phyloP scores from a whole-genome alignment of 768 basidiomycete species.

The Pleurotus djamor region DNA sequence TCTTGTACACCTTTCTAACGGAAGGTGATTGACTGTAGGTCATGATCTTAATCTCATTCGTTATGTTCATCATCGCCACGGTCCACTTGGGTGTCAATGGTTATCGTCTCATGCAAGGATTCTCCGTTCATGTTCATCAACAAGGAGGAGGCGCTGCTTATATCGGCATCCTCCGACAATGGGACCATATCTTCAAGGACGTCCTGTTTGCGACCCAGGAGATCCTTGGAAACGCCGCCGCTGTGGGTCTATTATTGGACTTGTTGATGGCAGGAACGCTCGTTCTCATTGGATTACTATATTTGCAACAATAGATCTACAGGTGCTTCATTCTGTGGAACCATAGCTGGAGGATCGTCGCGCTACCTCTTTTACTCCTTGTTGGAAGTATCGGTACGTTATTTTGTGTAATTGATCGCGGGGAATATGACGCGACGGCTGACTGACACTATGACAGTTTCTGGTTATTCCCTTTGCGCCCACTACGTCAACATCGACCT shows the following conservation, averaged over 20 bases:
- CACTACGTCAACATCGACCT: conserved; percentile 10
- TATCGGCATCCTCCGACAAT: conserved; percentile 11
- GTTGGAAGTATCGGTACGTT: conserved; percentile 11
- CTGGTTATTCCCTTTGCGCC: conserved; percentile 13
- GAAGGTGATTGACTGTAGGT: neutral
- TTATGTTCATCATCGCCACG: conserved; percentile 16
- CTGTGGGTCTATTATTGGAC: too few species aligned
- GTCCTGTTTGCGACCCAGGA: conserved; percentile 14
- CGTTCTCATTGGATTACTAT: too few species aligned
- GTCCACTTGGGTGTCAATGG: conserved; percentile 15
- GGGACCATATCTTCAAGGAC: conserved; percentile 18
- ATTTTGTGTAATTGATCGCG: neutral
- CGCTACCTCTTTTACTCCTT: conserved; percentile 13
- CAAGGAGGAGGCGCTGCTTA: conserved; percentile 14
- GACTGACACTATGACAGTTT: conserved; percentile 2
- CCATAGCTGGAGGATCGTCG: conserved; percentile 8
- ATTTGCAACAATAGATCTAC: conserved; percentile 13
- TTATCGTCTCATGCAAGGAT: conserved; percentile 12
- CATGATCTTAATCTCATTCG: conserved; percentile 12
- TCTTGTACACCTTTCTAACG: too few species aligned
- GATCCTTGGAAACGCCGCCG: conserved; percentile 14
- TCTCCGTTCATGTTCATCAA: conserved; percentile 1
- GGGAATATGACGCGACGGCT: neutral
- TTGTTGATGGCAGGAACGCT: neutral
- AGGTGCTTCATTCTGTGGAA: conserved; percentile 19